Evolutionary conservation across 106 monocot genomes (phyloP), one percentile per base, ranked within the genome.

Genomic region (Dioscorea alata): DNA sequence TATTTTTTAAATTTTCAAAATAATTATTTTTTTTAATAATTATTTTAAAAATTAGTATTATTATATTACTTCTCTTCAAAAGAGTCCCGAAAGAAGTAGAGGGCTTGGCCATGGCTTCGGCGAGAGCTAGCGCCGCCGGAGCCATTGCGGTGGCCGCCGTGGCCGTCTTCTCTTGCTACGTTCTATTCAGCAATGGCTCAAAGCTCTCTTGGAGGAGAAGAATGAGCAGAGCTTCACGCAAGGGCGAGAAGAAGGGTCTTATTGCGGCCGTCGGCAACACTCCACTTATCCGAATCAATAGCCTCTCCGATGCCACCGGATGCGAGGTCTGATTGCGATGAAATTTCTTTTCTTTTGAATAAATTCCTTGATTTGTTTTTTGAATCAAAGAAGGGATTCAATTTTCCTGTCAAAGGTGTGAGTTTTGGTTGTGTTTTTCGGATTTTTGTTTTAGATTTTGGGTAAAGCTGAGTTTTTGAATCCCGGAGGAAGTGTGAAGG

Each of bases 391-490:
- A 42, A 42, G 10, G 10, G 42, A 6, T 42, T 6, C 42, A 10
- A 42, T 42, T 42, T 42, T 42, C 10, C 42, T 5, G 6, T 42
- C 42, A 42, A 34, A 42, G 42, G 6, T 10, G 1, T 6, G 42
- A 42, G 49, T 3, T 52, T 31, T 16, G 22, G 25, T 4, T 21
- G 0, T 52, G 62, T 50, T 21, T 32, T 62, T 18, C 9, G 20
- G 3, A 42, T 60, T 74, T 65, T 49, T 18, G 28, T 28, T 65
- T 49, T 68, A 99, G 97, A 99, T 99, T 78, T 77, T 92, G 4
- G 97, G 77, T 13, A 99, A 99, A 85, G 97, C 92, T 8, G 97
- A 99, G 85, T 99, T 99, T 60, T 76, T 99, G 77, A 99, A 92
- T 71, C 97, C 92, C 18, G 97, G 92, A 0, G 97, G 97, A 9